Conservation (phyloP, 2,329 filamentous ascomycete genomes). For the Claviceps maximensis region DNA sequence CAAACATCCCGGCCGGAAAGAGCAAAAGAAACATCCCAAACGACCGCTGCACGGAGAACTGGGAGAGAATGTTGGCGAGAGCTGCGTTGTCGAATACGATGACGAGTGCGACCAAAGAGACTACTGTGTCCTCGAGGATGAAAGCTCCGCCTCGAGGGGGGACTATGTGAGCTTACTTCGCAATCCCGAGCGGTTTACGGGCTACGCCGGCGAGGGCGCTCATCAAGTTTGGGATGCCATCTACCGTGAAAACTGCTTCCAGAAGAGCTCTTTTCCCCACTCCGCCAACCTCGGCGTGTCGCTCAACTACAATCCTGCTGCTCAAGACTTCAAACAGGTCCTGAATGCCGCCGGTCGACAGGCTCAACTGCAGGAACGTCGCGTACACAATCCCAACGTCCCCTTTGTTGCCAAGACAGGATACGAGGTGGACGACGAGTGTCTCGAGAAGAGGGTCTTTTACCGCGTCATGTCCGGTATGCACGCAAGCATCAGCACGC, state of each 20-base stretch:
- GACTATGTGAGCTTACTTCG: constrained; percentile 91
- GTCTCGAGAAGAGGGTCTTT: constrained; percentile 96
- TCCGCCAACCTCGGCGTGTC: constrained; percentile 40
- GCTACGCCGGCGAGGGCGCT: constrained; percentile 73
- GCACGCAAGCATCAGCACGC: constrained; percentile 94
- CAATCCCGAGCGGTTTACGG: constrained; percentile 92
- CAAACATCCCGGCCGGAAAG: constrained; percentile 67
- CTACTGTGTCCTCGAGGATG: constrained; percentile 93
- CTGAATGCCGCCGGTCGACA: constrained; percentile 46
- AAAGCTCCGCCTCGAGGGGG: constrained; percentile 72
- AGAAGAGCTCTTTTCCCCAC: constrained; percentile 48
- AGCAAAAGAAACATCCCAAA: constrained; percentile 56
- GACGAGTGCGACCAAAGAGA: constrained; percentile 95
- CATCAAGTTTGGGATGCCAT: constrained; percentile 93
- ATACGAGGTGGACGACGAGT: constrained; percentile 77
- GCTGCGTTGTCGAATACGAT: constrained; percentile 93
- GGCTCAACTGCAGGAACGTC: constrained; percentile 43
- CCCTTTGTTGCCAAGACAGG: constrained; percentile 49
- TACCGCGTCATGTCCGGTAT: constrained; percentile 91
- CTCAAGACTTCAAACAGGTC: constrained; percentile 47
- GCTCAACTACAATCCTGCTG: constrained; percentile 37
- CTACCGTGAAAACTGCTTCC: constrained; percentile 95
- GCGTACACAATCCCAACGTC: constrained; percentile 32
- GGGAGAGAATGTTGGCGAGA: constrained; percentile 81
- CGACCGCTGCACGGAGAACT: constrained; percentile 69